These are phyloP conservation scores for Pyrenochaeta sp. DNA, from an alignment of 2,329 filamentous ascomycete genomes.

Conservation along the genomic window DNA sequence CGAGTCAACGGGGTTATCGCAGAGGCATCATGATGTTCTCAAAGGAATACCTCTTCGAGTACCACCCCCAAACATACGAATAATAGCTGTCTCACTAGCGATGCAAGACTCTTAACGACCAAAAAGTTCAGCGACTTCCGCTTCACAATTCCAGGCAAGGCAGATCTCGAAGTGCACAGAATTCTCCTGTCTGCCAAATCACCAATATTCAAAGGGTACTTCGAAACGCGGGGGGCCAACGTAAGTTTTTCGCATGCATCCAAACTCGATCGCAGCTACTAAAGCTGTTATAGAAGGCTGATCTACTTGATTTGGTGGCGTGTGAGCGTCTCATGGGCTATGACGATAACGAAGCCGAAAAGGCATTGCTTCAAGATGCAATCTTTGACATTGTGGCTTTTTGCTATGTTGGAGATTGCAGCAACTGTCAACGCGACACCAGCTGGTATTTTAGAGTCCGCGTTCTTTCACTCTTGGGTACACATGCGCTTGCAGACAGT, in stretches of 20 bases:
- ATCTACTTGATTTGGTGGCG: background rate
- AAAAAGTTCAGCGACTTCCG: background rate
- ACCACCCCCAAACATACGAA: background rate
- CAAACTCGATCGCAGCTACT: background rate
- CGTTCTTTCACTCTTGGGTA: conserved; percentile 1
- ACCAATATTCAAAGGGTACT: background rate
- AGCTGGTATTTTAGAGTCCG: background rate
- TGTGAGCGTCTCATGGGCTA: background rate
- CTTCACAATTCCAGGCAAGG: background rate
- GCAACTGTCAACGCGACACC: background rate
- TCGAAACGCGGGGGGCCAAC: background rate
- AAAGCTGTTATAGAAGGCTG: background rate
- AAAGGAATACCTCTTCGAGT: background rate
- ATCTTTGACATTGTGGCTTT: conserved; percentile 1
- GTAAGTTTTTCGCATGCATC: background rate
- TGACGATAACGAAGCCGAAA: background rate
- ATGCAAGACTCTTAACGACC: background rate
- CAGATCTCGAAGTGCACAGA: background rate
- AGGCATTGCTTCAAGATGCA: background rate
- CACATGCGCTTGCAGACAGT: background rate
- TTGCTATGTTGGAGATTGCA: background rate
- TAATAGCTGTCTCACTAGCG: background rate
- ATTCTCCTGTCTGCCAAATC: background rate
- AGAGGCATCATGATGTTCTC: background rate
- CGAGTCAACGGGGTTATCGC: background rate